Evolutionary conservation across 2,329 filamentous ascomycete genomes (phyloP).

Genomic region (Scedosporium boydii): DNA sequence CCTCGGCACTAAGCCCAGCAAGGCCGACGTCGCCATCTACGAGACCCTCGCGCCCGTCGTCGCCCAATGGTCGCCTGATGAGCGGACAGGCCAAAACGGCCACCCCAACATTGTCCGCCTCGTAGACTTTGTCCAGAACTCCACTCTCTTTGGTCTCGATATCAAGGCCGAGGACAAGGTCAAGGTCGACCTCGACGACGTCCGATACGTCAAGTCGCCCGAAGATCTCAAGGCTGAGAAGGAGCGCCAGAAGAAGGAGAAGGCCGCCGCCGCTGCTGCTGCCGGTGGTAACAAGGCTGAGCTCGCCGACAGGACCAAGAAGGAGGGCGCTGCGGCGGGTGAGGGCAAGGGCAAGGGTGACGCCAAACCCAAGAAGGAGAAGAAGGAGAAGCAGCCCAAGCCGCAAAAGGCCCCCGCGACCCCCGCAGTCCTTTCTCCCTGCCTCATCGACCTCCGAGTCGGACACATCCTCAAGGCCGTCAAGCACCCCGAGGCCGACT

Average conservation of each 20-base stretch:
- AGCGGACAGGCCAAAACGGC: slow-evolving; percentile 82
- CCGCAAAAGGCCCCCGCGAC: slow-evolving; percentile 56
- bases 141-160: slow-evolving; percentile 60
- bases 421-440: slow-evolving; percentile 69
- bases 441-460: slow-evolving; percentile 87
- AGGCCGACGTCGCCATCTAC: slow-evolving; percentile 80
- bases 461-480: slow-evolving; percentile 95
- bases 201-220: slow-evolving; percentile 80
- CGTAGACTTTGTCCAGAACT: slow-evolving; percentile 92
- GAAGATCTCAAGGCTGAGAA: slow-evolving; percentile 92
- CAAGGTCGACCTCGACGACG: slow-evolving; percentile 65
- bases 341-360: slow-evolving; percentile 32
- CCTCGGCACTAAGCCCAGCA: slow-evolving; percentile 79
- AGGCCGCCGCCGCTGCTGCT: slow-evolving; percentile 58
- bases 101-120: slow-evolving; percentile 86
- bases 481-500: slow-evolving; percentile 94
- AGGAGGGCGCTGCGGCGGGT: slow-evolving; percentile 42
- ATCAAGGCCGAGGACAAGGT: slow-evolving; percentile 68
- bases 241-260: slow-evolving; percentile 93
- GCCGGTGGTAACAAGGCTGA: slow-evolving; percentile 37
- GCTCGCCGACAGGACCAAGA: slow-evolving; percentile 52
- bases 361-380: slow-evolving; percentile 64
- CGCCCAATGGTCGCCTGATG: slow-evolving; percentile 69
- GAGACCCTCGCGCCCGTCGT: slow-evolving; percentile 67
- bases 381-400: slow-evolving; percentile 83